These are phyloP conservation scores for Fusarium sp. DNA, from an alignment of 2,329 filamentous ascomycete species.

Conservation along the genomic window DNA sequence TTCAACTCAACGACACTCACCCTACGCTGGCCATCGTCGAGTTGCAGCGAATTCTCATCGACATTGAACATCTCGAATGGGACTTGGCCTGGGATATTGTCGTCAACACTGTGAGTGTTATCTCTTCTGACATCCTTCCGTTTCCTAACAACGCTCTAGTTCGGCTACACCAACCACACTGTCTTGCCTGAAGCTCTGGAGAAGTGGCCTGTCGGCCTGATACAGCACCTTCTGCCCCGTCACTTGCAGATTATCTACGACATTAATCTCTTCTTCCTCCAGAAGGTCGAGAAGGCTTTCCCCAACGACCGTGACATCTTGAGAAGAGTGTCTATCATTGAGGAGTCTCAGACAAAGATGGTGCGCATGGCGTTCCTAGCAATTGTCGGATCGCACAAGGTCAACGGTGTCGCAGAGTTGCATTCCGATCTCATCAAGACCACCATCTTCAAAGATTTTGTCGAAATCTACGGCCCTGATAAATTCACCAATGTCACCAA, in stretches of 20 bases:
- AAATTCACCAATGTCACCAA: slow-evolving; percentile 99
- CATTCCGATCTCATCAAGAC: slow-evolving; percentile 98
- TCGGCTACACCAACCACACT: slow-evolving; percentile 98
- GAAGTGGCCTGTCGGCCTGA: slow-evolving; percentile 95
- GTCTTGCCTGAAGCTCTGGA: slow-evolving; percentile 96
- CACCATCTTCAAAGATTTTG: slow-evolving; percentile 99
- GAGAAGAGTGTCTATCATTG: slow-evolving; percentile 91
- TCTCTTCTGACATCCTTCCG: neutral
- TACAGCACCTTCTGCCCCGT: slow-evolving; percentile 92
- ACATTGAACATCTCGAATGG: slow-evolving; percentile 92
- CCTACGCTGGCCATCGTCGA: slow-evolving; percentile 97
- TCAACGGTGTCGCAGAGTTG: slow-evolving; percentile 97
- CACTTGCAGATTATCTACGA: slow-evolving; percentile 98
- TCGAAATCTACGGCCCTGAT: slow-evolving; percentile 92
- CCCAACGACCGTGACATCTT: slow-evolving; percentile 91
- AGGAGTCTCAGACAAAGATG: slow-evolving; percentile 97
- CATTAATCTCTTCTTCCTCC: slow-evolving; percentile 94
- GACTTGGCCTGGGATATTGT: slow-evolving; percentile 90
- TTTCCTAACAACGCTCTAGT: slow-evolving; percentile 57
- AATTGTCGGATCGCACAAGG: slow-evolving; percentile 97
- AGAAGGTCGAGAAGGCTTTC: slow-evolving; percentile 88
- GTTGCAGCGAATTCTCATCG: slow-evolving; percentile 89
- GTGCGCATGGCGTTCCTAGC: slow-evolving; percentile 96
- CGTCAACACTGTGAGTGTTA: slow-evolving; percentile 67
- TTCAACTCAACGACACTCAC: slow-evolving; percentile 98